phyloP scores from a whole-genome alignment of 768 basidiomycete genomes.

The Psilocybe cubensis region DNA sequence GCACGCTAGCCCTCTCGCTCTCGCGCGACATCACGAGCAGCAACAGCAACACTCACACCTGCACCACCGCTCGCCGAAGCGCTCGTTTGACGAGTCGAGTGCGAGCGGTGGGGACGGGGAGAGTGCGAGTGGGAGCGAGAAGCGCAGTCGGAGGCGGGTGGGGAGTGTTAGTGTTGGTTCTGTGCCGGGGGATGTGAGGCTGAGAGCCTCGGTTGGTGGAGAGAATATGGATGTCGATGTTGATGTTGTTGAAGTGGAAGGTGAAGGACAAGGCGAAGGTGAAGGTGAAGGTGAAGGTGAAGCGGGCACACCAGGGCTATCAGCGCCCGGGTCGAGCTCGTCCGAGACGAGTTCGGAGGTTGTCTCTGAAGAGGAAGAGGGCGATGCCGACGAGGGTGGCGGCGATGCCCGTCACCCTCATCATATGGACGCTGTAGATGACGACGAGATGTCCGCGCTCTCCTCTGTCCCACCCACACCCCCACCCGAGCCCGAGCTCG shows the following conservation, averaged over 20 bases:
- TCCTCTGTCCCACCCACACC: constrained; percentile 1
- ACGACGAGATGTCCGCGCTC: background rate
- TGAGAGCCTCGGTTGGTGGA: background rate
- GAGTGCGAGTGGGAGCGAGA: constrained; percentile 11
- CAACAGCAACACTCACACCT: constrained; percentile 10
- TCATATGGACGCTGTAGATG: too few relatives aligned
- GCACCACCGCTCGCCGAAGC: constrained; percentile 32
- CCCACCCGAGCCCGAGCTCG: background rate
- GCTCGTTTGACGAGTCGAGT: constrained; percentile 39
- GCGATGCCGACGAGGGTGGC: background rate
- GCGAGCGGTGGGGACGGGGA: constrained; percentile 26
- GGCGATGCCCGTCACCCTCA: background rate
- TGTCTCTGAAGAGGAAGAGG: background rate
- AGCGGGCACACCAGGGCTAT: constrained; percentile 25
- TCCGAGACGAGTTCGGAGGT: constrained; percentile 8
- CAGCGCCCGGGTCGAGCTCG: constrained; percentile 16
- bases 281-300: constrained; percentile 22
- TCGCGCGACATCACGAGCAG: constrained; percentile 11
- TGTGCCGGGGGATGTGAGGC: background rate
- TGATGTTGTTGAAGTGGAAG: background rate
- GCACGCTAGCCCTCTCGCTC: too few relatives aligned
- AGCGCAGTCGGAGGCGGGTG: constrained; percentile 13
- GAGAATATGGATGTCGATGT: background rate
- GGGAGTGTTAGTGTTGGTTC: constrained; percentile 3
- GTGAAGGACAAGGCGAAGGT: constrained; percentile 3